Conservation (phyloP, 129 eudicot species). For the Lactuca saligna region DNA sequence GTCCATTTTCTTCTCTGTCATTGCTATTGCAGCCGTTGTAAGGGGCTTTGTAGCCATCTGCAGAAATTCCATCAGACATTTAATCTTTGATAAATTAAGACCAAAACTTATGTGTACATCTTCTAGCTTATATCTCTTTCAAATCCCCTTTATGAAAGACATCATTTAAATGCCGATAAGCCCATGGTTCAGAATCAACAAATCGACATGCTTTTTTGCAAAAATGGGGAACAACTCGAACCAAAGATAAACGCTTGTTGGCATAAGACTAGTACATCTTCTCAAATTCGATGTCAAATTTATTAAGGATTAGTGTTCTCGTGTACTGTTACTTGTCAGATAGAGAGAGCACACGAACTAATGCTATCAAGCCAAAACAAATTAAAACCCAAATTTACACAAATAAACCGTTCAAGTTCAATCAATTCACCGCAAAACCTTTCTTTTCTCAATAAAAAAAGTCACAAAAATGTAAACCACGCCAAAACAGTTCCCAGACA, state of each 20-base stretch:
- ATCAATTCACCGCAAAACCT: background rate
- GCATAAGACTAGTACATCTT: too few relatives aligned
- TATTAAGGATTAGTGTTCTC: background rate
- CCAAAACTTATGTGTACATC: background rate
- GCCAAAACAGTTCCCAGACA: background rate
- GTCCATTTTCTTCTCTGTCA: constrained; percentile 96
- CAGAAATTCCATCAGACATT: background rate
- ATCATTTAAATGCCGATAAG: too few relatives aligned
- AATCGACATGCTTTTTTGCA: too few relatives aligned
- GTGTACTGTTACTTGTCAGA: background rate
- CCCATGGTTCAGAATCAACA: too few relatives aligned
- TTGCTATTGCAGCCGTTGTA: constrained; percentile 85
- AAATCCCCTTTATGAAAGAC: too few relatives aligned
- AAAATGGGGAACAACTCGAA: too few relatives aligned
- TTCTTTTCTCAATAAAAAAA: background rate
- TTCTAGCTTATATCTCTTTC: too few relatives aligned
- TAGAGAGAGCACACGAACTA: background rate
- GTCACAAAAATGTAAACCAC: background rate
- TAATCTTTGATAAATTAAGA: constrained; percentile 9
- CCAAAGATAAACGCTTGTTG: too few relatives aligned
- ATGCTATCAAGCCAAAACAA: background rate
- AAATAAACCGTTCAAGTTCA: background rate
- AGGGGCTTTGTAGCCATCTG: constrained; percentile 91
- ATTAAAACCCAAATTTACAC: constrained; percentile 13
- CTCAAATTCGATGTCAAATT: too few relatives aligned